Evolutionary conservation across 257 asterid species (phyloP).

Genomic region (Coffea canephora): DNA sequence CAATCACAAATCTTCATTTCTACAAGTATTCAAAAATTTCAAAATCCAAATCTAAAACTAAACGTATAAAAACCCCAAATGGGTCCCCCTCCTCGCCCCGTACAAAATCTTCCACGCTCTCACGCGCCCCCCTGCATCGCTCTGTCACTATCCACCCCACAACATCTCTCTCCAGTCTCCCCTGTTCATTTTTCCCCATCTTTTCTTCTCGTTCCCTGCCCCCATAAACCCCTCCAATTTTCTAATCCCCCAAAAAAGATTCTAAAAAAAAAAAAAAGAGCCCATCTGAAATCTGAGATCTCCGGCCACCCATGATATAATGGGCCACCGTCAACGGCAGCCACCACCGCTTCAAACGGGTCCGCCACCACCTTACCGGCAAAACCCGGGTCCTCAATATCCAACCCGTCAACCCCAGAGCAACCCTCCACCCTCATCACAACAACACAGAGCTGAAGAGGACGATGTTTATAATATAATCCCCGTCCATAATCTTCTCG

Average conservation of each 20-base stretch:
- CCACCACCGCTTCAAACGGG: conserved; percentile 26
- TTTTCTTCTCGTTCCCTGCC: background rate
- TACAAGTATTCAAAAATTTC: background rate
- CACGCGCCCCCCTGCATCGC: background rate
- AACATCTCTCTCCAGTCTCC: too few relatives aligned
- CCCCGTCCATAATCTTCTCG: conserved; percentile 80
- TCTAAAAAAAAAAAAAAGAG: background rate
- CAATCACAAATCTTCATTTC: background rate
- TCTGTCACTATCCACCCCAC: background rate
- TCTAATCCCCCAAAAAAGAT: background rate
- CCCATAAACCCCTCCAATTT: background rate
- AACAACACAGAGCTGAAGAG: conserved; percentile 20
- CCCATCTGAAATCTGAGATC: conserved; percentile 18
- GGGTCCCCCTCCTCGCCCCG: background rate
- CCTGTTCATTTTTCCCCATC: conserved; percentile 4
- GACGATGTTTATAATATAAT: conserved; percentile 62
- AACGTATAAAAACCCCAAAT: background rate
- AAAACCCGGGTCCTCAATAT: background rate
- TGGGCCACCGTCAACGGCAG: conserved; percentile 52
- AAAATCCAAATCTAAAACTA: background rate
- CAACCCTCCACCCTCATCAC: background rate
- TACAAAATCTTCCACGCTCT: background rate
- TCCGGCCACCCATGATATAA: conserved; percentile 38
- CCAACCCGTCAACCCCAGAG: conserved; percentile 5
- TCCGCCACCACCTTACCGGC: conserved; percentile 16